Conservation (phyloP, 2,329 filamentous ascomycete genomes). For the Apiospora sp. region DNA sequence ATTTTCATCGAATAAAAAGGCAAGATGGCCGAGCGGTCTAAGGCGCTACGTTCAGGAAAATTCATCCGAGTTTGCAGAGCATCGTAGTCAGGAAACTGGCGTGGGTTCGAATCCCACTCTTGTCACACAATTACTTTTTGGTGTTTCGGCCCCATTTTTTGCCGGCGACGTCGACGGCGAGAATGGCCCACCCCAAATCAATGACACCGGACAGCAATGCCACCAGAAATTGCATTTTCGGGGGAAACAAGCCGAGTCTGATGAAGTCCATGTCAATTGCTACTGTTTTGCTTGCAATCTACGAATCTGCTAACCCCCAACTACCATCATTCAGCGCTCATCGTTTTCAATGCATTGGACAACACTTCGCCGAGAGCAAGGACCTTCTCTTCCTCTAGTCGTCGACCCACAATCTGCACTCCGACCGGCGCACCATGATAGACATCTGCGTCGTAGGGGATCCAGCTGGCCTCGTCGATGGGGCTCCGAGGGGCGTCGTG, state of each 20-base stretch:
- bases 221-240: neutral
- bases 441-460: neutral
- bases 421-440: neutral
- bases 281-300: too few relatives aligned
- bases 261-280: too few relatives aligned
- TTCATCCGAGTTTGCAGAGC: neutral
- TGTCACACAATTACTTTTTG: neutral
- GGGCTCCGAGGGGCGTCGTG: neutral
- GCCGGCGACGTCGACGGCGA: too few relatives aligned
- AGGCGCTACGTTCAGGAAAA: constrained; percentile 3
- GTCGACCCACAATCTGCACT: neutral
- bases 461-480: neutral
- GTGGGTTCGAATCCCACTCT: constrained; percentile 3
- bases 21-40: constrained; percentile 2
- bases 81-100: constrained; percentile 4
- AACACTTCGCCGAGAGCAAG: neutral
- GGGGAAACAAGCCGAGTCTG: too few relatives aligned
- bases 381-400: neutral
- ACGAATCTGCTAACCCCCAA: neutral
- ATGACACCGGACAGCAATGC: neutral
- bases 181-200: neutral
- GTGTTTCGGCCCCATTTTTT: neutral
- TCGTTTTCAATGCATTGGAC: neutral
- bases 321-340: neutral
- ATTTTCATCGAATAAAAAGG: neutral